These are phyloP conservation scores for Emericellopsis cladophorae DNA, from an alignment of 2,329 filamentous ascomycete genomes.

Conservation along the genomic window DNA sequence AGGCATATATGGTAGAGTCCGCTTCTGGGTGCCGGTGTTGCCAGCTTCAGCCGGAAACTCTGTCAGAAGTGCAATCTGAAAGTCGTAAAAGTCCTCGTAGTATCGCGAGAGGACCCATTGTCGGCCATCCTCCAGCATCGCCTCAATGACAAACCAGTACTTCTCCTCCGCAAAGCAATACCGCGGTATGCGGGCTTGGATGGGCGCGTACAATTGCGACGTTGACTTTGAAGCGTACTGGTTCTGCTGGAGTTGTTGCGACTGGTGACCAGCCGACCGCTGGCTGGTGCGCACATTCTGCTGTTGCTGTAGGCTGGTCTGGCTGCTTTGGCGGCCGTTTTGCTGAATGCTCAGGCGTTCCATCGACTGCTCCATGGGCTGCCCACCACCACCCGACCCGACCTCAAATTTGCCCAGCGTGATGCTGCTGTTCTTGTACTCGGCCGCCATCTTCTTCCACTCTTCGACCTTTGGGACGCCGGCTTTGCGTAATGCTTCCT, in stretches of 20 bases:
- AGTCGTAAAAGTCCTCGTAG: constrained; percentile 98
- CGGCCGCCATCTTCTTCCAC: constrained; percentile 99
- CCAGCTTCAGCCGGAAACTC: constrained; percentile 89
- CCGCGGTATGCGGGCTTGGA: constrained; percentile 74
- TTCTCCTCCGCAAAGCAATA: constrained; percentile 97
- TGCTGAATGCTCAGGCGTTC: constrained; percentile 66
- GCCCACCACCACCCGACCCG: constrained; percentile 19
- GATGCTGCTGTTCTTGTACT: constrained; percentile 99
- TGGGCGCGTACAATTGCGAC: constrained; percentile 56
- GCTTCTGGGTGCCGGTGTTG: constrained; percentile 64
- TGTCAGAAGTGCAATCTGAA: constrained; percentile 88
- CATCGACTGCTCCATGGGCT: constrained; percentile 53
- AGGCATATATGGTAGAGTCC: constrained; percentile 92
- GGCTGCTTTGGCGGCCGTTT: constrained; percentile 33
- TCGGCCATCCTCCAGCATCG: constrained; percentile 75
- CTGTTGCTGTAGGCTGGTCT: constrained; percentile 21
- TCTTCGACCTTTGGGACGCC: constrained; percentile 93
- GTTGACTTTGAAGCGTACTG: constrained; percentile 24
- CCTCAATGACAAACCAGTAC: constrained; percentile 97
- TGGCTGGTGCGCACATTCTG: constrained; percentile 1
- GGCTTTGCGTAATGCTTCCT: constrained; percentile 75
- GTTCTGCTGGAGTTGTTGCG: constrained; percentile 21
- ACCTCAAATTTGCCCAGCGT: constrained; percentile 81
- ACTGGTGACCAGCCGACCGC: constrained; percentile 9
- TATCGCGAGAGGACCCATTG: constrained; percentile 90